Base-by-base conservation (phyloP, 306 rosid genomes). In the Dryas octopetala region DNA sequence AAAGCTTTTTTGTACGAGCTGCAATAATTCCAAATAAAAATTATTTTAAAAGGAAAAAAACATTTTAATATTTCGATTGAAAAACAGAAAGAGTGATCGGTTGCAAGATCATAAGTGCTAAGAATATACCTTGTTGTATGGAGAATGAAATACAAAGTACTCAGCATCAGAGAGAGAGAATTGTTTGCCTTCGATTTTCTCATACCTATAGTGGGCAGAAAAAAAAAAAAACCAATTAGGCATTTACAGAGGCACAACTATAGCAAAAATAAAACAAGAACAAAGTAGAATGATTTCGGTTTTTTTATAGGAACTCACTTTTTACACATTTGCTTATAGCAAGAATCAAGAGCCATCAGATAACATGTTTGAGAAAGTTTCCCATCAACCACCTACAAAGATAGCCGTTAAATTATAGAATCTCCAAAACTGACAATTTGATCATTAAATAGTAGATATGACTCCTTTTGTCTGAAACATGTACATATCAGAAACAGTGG, bases 1-100 rank as follows among this genome's bases (percentile, higher is more conserved):
- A 86, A 95, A 92, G 87, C 97, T 92, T 81, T 95, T 95, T 85
- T 95, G 99, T 60, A 95, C 99, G 64, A 95, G 99, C 97, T 95
- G 97, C 83, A 71, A 66, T 60, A 80, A 83, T 70, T 66, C 70
- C 74, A 71, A 83, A 70, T 15, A 70, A 41, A 70, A 50, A 47
- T 40, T 52, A 15, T 69, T 68, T 26, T 60, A 14, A 7, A 45
- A 15, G 15, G 41, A 68, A 48, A 73, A 64, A 52, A 23, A 71
- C 67, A 70, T 71, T 81, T 64, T 44, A 51, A 57, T 19, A 68
- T 70, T 53, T 65, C 51, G n/a, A 41, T n/a, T 14, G 48, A 12
- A 26, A 76, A 64, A 23, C 43, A 62, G 45, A 48, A 10, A 53
- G 57, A 61, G 28, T 17, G 26, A 26, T n/a, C 40, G 63, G 23